Percentiles rank a stretch among this genome's conserved stretches.
phyloP scores from a whole-genome alignment of 495 filamentous ascomycete species.

The Xylaria grammica region DNA sequence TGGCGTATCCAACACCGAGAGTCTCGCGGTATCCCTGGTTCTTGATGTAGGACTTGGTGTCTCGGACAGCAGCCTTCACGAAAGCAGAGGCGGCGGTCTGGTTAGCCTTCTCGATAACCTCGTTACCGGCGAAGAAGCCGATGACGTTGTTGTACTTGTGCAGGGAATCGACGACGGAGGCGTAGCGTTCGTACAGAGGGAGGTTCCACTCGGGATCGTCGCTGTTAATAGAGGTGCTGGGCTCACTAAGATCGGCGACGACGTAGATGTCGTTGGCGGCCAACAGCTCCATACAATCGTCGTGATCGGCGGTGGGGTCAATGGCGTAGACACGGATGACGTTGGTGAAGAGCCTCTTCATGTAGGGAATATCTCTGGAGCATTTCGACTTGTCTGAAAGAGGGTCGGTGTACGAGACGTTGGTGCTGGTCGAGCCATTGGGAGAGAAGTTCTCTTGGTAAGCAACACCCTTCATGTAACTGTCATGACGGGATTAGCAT shows the following conservation, averaged over 20 bases:
- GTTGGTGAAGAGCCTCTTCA: conserved; percentile 82
- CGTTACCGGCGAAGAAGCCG: conserved; percentile 98
- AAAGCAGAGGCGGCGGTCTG: conserved; percentile 88
- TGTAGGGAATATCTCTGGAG: conserved; percentile 78
- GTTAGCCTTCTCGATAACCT: conserved; percentile 80
- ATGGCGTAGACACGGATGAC: conserved; percentile 92
- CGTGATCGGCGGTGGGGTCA: conserved; percentile 77
- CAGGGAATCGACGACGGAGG: conserved; percentile 78
- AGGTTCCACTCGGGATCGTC: conserved; percentile 76
- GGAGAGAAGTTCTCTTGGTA: conserved; percentile 70
- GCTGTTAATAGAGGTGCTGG: conserved; percentile 80
- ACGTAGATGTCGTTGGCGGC: conserved; percentile 91
- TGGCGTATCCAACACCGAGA: conserved; percentile 83
- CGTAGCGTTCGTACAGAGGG: conserved; percentile 77
- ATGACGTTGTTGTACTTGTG: conserved; percentile 83
- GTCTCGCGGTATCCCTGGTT: conserved; percentile 61
- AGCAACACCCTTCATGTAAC: conserved; percentile 81
- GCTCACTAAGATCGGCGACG: conserved; percentile 84
- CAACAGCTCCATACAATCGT: conserved; percentile 80
- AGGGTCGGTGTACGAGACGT: conserved; percentile 62
- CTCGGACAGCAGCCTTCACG: conserved; percentile 95
- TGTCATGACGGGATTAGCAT: conserved; percentile 7
- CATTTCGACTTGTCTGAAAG: conserved; percentile 73
- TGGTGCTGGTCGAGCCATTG: conserved; percentile 41
- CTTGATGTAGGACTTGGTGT: conserved; percentile 95